Base-by-base conservation (phyloP, 2,329 filamentous ascomycete species). In the Fusarium circinatum region DNA sequence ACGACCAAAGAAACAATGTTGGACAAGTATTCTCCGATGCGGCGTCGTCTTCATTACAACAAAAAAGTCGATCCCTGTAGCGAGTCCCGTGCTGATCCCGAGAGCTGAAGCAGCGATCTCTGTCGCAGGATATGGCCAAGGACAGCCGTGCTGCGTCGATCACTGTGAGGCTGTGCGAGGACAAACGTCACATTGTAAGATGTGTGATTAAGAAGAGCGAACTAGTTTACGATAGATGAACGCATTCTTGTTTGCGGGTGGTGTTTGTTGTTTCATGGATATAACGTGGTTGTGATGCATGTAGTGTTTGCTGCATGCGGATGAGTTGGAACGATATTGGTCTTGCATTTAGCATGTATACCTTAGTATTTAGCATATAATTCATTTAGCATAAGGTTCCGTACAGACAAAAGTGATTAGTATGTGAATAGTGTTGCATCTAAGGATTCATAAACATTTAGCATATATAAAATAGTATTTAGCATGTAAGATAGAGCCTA, bases 61-160 rank as follows among this genome's bases (percentile, higher is more conserved):
- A 26, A 48, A 39, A 24, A 38, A 42, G 41, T 41, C 8, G 52
- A 70, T 60, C 67, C 51, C 26, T 58, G 41, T 26, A 38, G 34
- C 15, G 18, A 60, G 45, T 36, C 24, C 45, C 36, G 51, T 65
- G 45, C 38, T 51, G 49, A 41, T 36, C 47, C 24, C 30, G n/a
- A 47, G 30, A 22, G 64, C 65, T 69, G 60, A 70, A 70, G 66
- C 67, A 70, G 66, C 52, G 59, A 70, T 70, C 65, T 69, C n/a
- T 38, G 57, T 57, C 59, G 60, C 58, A 55, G 45, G 26, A 49
- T 28, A 26, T 28, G 38, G 36, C 65, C 49, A 68, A 68, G 36
- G 44, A 51, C 17, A 42, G 64, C 30, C 38, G 49, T 44, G 41
- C 26, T 11, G 22, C 55, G 71, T 24, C 32, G 71, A 74, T 74